Base-by-base conservation (phyloP, 441 rosid genomes). In the Populus hybrid region DNA sequence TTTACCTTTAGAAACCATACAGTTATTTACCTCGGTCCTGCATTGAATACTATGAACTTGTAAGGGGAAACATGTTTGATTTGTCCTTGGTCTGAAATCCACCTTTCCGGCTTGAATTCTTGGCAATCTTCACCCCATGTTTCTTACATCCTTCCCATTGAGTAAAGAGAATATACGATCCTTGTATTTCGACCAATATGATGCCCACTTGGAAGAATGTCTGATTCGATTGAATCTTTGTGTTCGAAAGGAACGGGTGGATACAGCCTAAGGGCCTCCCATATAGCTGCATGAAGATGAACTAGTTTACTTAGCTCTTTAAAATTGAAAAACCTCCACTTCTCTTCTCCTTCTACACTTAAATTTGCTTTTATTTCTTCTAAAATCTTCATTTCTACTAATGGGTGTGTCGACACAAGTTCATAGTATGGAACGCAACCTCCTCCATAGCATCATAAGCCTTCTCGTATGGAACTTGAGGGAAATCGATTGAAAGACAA, bases 381-480 rank as follows among this genome's bases (percentile, higher is more conserved):
- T 9, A 66, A 12, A 21, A 66, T 21, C 4, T 26, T 66, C 50
- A 10, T 40, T 26, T 66, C 69, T 26, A 26, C 7, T 7, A 66
- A 2, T 5, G 36, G 69, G 36, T 66, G 30, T 7, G 69, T 66
- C 21, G 69, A 8, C 3, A 66, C 69, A 1, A 66, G 34, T 26
- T 26, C 26, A 26, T 26, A 26, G 26, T 26, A 35, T 42, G 40
- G 46, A 83, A 32, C 10, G 73, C 10, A 12, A 65, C 81, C 38
- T 83, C 80, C 67, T 82, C 84, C 0, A 81, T 82, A 64, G 77
- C 85, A 70, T 80, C 83, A 32, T 81, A 38, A 8, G 88, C 88
- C 28, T 70, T 68, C 11, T 75, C 69, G 77, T 82, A 82, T 83
- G 69, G 75, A 7, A 74, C 66, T 23, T 79, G 85, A 0, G 85